Conservation (phyloP, 345 rosid genomes). For the Eucalyptus pauciflora region DNA sequence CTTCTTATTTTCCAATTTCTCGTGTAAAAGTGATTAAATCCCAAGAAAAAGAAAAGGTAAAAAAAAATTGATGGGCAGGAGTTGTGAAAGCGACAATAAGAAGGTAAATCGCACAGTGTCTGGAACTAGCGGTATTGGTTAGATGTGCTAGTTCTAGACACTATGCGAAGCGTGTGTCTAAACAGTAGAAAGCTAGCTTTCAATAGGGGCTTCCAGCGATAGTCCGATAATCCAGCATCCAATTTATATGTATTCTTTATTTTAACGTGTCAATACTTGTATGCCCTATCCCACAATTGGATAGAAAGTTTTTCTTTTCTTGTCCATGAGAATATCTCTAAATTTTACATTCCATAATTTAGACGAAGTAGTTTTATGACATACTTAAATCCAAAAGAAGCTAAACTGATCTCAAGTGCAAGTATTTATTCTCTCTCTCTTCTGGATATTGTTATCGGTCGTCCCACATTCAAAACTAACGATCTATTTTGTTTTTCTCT, state of each 20-base stretch:
- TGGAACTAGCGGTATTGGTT: no score
- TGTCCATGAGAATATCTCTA: no score
- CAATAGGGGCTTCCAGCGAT: fast-evolving
- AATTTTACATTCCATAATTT: fast-evolving
- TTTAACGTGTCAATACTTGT: no score
- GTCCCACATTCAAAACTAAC: neutral
- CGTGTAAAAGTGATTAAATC: neutral
- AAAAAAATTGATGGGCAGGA: neutral
- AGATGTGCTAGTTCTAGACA: fast-evolving
- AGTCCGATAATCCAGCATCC: fast-evolving
- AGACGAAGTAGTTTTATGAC: no score
- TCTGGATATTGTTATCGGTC: fast-evolving
- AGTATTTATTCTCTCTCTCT: no score
- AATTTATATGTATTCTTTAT: fast-evolving
- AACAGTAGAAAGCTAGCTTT: no score
- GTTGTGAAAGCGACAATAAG: neutral
- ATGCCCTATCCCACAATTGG: no score
- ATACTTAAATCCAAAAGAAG: neutral
- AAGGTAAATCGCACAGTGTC: neutral
- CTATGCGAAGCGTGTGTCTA: fast-evolving
- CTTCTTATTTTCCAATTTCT: neutral
- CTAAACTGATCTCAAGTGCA: neutral
- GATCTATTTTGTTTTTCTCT: neutral
- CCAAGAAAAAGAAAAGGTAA: fast-evolving
- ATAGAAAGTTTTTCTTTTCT: no score